These are phyloP conservation scores for Kluyveromyces wickerhamii DNA, from an alignment of 805 yeast genomes.

Conservation along the genomic window DNA sequence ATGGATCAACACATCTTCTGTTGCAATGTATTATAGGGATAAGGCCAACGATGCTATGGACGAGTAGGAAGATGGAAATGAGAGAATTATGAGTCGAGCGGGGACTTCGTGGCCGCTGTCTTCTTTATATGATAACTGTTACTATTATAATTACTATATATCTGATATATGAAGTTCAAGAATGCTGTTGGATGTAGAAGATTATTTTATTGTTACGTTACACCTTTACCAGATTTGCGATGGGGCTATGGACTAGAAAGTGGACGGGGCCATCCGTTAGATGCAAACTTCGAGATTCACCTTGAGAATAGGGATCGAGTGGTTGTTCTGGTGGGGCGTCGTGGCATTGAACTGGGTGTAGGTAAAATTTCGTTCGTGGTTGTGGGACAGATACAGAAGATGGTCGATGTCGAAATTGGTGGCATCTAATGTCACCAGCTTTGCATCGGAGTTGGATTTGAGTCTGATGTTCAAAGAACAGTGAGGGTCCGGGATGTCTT, in stretches of 20 bases:
- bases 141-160: too few species aligned
- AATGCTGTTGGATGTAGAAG: too few species aligned
- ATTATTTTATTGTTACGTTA: too few species aligned
- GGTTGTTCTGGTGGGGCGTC: not conserved
- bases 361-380: not conserved
- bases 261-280: too few species aligned
- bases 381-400: not conserved
- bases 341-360: not conserved
- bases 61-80: too few species aligned
- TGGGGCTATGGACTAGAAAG: too few species aligned
- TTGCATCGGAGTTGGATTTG: not conserved
- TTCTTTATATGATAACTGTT: too few species aligned
- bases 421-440: not conserved
- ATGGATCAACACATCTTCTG: conserved; percentile 4
- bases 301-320: not conserved
- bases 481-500: conserved; percentile 2
- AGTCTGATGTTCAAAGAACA: conserved; percentile 1
- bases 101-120: too few species aligned
- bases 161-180: too few species aligned
- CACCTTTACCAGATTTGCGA: too few species aligned
- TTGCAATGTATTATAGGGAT: conserved; percentile 3
- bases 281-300: not conserved
- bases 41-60: not conserved
- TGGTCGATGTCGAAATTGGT: conserved; percentile 1
- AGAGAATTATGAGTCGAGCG: too few species aligned